These are phyloP conservation scores for Gossypium australe DNA, from an alignment of 345 rosid genomes.

Conservation along the genomic window DNA sequence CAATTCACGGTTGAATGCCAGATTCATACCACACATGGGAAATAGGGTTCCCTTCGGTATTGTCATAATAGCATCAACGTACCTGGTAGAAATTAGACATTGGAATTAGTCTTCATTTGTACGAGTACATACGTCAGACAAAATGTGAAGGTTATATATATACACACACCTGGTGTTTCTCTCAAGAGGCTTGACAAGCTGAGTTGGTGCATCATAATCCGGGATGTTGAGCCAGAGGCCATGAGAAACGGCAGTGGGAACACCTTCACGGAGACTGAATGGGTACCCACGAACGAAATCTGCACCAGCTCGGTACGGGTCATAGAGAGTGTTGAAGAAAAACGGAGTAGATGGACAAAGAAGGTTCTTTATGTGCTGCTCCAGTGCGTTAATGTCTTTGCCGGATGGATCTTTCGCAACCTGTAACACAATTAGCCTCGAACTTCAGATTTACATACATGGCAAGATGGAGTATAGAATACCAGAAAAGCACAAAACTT, in stretches of 20 bases:
- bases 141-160: not conserved
- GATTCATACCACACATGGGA: conserved; percentile 94
- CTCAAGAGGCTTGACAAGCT: conserved; percentile 88
- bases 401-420: conserved; percentile 87
- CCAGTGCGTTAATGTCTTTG: conserved; percentile 74
- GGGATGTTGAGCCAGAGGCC: conserved; percentile 98
- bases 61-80: conserved; percentile 82
- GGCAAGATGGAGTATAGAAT: not conserved
- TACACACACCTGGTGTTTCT: conserved; percentile 63
- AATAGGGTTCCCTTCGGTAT: conserved; percentile 77
- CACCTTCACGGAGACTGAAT: conserved; percentile 93
- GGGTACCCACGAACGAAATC: conserved; percentile 95
- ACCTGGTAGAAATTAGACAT: conserved; percentile 35
- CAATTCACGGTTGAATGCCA: conserved; percentile 68
- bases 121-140: not conserved
- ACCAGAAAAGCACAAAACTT: not conserved
- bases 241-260: conserved; percentile 74
- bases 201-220: conserved; percentile 91
- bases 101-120: not conserved
- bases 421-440: conserved; percentile 26
- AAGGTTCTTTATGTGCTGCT: conserved; percentile 87
- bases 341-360: conserved; percentile 68
- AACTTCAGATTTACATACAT: not conserved
- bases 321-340: conserved; percentile 88
- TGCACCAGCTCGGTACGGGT: conserved; percentile 76